Base-by-base conservation (phyloP, 148 eudicot species). In the Talinum fruticosum region DNA sequence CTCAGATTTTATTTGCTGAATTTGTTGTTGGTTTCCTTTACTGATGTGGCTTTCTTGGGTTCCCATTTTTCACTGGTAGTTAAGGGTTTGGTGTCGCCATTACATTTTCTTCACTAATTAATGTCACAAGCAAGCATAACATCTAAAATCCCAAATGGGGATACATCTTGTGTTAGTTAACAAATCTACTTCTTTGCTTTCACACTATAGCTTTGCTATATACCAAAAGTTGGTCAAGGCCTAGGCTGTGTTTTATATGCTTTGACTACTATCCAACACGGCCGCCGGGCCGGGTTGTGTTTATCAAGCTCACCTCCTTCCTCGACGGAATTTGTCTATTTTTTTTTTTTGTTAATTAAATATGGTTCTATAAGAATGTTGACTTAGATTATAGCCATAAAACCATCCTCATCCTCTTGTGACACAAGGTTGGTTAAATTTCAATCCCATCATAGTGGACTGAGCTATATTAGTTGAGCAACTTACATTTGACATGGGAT, bases 21-120 rank as follows among this genome's bases (percentile, higher is more conserved):
- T 6, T 23, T 59, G 64, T 59, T 59, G 29, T 6, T 69, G 49
- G 47, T 41, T 71, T 21, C 21, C 54, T 41, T 24, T 41, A 41
- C 1, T 14, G 47, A 26, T 5, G 6, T 59, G 64, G 37, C n/a
- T 78, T 78, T 36, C 80, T 77, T 77, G 37, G 66, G 23, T 19
- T 51, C 32, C n/a, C 75, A 77, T 35, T 36, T 54, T 78, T 68
- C 75, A 29, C 53, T 69, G 80, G 75, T 78, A 26, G 80, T 70
- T 78, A 78, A 4, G 35, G 4, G 80, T 78, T 78, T 70, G 80
- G 80, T 78, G 75, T 35, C 57, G 73, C 57, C 47, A 41, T 41
- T 59, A 6, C 18, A 68, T 68, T n/a, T n/a, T 35, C 34, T 70
- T 28, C 51, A 30, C 32, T 41, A 15, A 4, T 41, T 51, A 41